Percentiles rank a stretch among this genome's conserved stretches.
These are phyloP conservation scores for Rhodotorula sp. DNA, from an alignment of 1,284 basidiomycete species.

Conservation along the genomic window DNA sequence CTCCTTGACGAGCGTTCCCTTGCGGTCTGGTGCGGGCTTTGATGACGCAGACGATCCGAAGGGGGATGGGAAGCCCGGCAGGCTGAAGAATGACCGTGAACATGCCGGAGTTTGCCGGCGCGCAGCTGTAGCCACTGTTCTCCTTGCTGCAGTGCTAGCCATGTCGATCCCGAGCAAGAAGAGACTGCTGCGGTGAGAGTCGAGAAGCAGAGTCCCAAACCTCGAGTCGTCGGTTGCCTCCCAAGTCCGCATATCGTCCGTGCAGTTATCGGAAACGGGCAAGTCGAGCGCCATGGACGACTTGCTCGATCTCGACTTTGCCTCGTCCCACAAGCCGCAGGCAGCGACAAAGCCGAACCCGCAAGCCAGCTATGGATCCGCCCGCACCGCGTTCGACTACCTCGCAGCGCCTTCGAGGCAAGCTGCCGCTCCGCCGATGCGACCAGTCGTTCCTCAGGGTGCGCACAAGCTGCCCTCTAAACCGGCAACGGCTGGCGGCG, in stretches of 20 bases:
- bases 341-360: constrained; percentile 21
- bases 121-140: neutral
- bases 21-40: constrained; percentile 5
- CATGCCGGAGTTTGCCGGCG: neutral
- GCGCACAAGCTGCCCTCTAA: neutral
- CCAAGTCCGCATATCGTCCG: too few species aligned
- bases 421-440: neutral
- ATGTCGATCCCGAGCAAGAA: neutral
- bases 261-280: neutral
- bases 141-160: neutral
- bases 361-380: constrained; percentile 7
- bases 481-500: constrained; percentile 20
- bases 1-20: constrained; percentile 23
- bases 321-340: neutral
- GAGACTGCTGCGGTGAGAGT: neutral
- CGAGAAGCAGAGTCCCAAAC: neutral
- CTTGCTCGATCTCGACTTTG: constrained; percentile 53
- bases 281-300: constrained; percentile 51
- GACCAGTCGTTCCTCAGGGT: neutral
- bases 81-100: constrained; percentile 28
- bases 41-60: constrained; percentile 18
- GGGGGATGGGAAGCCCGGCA: constrained; percentile 25
- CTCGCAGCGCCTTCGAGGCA: constrained; percentile 21
- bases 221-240: too few species aligned
- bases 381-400: constrained; percentile 46